Conservation (phyloP, 2,329 filamentous ascomycete genomes). For the Trematosphaeria pertusa region DNA sequence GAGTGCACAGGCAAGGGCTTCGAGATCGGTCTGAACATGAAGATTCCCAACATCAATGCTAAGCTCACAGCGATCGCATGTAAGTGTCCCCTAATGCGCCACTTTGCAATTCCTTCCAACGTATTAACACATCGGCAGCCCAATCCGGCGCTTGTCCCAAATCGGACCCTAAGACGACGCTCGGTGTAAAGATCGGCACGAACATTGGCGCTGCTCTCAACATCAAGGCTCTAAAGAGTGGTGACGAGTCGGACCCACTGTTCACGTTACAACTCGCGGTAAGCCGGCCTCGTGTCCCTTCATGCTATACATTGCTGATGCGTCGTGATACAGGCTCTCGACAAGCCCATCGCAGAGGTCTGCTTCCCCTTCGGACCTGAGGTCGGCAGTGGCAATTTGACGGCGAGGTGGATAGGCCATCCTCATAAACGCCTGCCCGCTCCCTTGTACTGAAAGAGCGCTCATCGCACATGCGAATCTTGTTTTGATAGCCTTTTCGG, state of each 20-base stretch:
- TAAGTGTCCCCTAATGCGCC: constrained; percentile 7
- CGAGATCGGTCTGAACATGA: constrained; percentile 23
- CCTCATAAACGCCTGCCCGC: too few relatives aligned
- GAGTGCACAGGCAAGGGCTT: constrained; percentile 14
- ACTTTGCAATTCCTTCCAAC: not conserved
- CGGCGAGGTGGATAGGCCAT: not conserved
- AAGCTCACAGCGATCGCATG: constrained; percentile 17
- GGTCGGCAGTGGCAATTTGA: not conserved
- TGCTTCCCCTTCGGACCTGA: constrained; percentile 21
- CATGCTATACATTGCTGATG: not conserved
- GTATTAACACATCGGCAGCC: constrained; percentile 15
- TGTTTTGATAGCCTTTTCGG: too few relatives aligned
- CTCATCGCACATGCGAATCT: too few relatives aligned
- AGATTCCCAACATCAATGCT: constrained; percentile 21
- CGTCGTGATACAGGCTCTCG: constrained; percentile 8
- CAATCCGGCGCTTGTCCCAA: constrained; percentile 19
- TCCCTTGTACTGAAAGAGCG: too few relatives aligned
- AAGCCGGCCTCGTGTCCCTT: constrained; percentile 2
- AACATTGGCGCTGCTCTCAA: constrained; percentile 18
- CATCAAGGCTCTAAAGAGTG: constrained; percentile 16
- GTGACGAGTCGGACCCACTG: constrained; percentile 17
- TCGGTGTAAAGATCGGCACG: constrained; percentile 16
- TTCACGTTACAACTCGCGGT: constrained; percentile 22
- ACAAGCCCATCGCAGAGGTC: constrained; percentile 17
- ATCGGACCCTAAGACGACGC: constrained; percentile 12